These are phyloP conservation scores for Fusarium sp. DNA, from an alignment of 2,329 filamentous ascomycete genomes.

Conservation along the genomic window DNA sequence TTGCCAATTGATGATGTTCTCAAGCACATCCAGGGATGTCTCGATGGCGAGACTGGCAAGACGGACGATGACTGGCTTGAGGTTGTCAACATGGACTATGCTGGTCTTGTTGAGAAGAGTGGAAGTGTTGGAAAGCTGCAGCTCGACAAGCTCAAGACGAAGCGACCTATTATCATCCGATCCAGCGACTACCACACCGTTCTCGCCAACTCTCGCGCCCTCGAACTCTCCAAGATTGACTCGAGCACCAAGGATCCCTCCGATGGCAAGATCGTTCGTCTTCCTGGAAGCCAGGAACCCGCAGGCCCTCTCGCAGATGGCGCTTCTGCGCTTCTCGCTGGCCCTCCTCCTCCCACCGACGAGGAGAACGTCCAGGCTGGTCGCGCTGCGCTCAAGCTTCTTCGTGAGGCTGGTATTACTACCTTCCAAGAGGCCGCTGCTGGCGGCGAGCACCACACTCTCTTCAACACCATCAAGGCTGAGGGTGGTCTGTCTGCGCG, in stretches of 20 bases:
- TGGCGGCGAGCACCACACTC: not conserved
- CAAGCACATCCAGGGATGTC: slow-evolving; percentile 40
- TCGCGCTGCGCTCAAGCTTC: slow-evolving; percentile 41
- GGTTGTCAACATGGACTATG: slow-evolving; percentile 42
- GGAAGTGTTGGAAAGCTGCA: slow-evolving; percentile 35
- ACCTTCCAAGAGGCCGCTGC: slow-evolving; percentile 45
- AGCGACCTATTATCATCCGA: slow-evolving; percentile 38
- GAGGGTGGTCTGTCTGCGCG: slow-evolving; percentile 36
- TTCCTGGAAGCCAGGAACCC: slow-evolving; percentile 42
- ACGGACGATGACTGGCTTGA: slow-evolving; percentile 42
- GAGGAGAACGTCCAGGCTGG: slow-evolving; percentile 37
- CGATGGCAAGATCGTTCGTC: slow-evolving; percentile 39
- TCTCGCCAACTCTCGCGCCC: slow-evolving; percentile 39
- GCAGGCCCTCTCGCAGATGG: slow-evolving; percentile 41
- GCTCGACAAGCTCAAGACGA: slow-evolving; percentile 37
- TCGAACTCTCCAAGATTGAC: slow-evolving; percentile 39
- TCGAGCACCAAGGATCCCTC: slow-evolving; percentile 33
- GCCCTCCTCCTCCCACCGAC: slow-evolving; percentile 29
- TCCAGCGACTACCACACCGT: slow-evolving; percentile 43
- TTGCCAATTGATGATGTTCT: slow-evolving; percentile 27
- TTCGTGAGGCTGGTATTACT: slow-evolving; percentile 44
- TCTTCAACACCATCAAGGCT: slow-evolving; percentile 38
- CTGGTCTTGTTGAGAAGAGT: slow-evolving; percentile 35
- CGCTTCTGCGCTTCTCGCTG: slow-evolving; percentile 32
- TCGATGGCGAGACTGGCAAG: slow-evolving; percentile 39